phyloP scores from a whole-genome alignment of 1,284 basidiomycete species.

The Moesziomyces sp. region DNA sequence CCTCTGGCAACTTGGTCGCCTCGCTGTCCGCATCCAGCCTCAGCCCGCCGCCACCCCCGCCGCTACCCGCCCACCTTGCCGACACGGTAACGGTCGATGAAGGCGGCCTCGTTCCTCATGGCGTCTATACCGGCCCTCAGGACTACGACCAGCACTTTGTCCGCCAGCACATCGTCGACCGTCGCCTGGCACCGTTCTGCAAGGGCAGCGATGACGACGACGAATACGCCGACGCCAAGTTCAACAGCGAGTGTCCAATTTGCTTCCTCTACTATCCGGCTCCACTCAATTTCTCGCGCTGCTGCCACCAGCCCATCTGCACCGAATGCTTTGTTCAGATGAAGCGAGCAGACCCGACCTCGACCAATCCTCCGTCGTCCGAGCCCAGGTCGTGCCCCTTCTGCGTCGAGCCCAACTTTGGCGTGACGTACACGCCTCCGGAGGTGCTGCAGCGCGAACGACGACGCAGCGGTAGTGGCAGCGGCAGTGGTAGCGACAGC shows the following conservation, averaged over 20 bases:
- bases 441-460: conserved; percentile 69
- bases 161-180: conserved; percentile 84
- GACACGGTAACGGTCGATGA: conserved; percentile 68
- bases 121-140: conserved; percentile 79
- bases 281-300: conserved; percentile 86
- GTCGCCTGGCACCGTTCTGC: conserved; percentile 93
- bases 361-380: conserved; percentile 57
- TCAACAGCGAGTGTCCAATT: conserved; percentile 95
- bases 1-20: conserved; percentile 25
- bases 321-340: conserved; percentile 99
- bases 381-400: conserved; percentile 86
- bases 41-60: conserved; percentile 31
- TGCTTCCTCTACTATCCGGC: conserved; percentile 78
- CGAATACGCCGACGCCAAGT: conserved; percentile 83
- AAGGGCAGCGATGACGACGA: conserved; percentile 92
- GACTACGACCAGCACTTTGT: conserved; percentile 92
- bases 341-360: conserved; percentile 85
- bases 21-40: conserved; percentile 32
- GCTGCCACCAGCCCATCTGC: conserved; percentile 97
- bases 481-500: conserved; percentile 20
- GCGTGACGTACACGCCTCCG: conserved; percentile 87
- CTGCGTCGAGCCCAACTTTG: conserved; percentile 96
- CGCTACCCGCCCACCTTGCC: conserved; percentile 40
- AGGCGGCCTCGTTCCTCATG: conserved; percentile 85
- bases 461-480: conserved; percentile 29